Evolutionary conservation across 805 yeast genomes (phyloP).

Genomic region (Ogataea chonburiensis): DNA sequence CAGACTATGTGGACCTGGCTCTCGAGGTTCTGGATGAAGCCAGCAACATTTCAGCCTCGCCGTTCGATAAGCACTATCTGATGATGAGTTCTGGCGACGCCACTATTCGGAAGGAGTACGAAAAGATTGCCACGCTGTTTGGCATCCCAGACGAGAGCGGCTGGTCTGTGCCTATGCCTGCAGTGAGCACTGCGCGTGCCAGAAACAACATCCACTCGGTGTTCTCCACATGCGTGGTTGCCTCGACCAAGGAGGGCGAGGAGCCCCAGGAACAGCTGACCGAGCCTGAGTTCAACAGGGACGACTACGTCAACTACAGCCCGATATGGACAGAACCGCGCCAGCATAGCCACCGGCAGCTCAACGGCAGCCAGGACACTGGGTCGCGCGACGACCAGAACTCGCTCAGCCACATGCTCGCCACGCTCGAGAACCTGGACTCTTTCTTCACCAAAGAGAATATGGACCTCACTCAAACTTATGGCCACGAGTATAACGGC

Average conservation of each 20-base stretch:
- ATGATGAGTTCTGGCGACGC: conserved; percentile 88
- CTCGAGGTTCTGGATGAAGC: conserved; percentile 87
- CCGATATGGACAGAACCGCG: conserved; percentile 30
- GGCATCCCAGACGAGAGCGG: conserved; percentile 96
- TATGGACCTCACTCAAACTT: conserved; percentile 26
- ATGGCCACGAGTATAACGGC: conserved; percentile 45
- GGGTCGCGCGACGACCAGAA: conserved; percentile 58
- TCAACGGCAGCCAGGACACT: conserved; percentile 40
- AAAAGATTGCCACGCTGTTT: conserved; percentile 81
- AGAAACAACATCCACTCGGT: conserved; percentile 95
- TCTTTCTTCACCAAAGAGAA: conserved; percentile 76
- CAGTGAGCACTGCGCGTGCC: conserved; percentile 82
- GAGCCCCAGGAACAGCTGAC: conserved; percentile 33
- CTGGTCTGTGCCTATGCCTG: conserved; percentile 97
- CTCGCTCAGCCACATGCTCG: conserved; percentile 87
- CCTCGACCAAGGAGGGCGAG: conserved; percentile 40
- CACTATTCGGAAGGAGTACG: conserved; percentile 75
- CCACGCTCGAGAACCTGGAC: conserved; percentile 84
- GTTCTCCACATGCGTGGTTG: conserved; percentile 72
- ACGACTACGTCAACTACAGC: conserved; percentile 46
- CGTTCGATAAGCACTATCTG: conserved; percentile 85
- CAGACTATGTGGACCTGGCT: conserved; percentile 87
- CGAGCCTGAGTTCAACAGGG: conserved; percentile 49
- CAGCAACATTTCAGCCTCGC: conserved; percentile 81
- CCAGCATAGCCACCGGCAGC: conserved; percentile 25